phyloP scores from a whole-genome alignment of 164 flowering plant species.

The Echeveria elegans region DNA sequence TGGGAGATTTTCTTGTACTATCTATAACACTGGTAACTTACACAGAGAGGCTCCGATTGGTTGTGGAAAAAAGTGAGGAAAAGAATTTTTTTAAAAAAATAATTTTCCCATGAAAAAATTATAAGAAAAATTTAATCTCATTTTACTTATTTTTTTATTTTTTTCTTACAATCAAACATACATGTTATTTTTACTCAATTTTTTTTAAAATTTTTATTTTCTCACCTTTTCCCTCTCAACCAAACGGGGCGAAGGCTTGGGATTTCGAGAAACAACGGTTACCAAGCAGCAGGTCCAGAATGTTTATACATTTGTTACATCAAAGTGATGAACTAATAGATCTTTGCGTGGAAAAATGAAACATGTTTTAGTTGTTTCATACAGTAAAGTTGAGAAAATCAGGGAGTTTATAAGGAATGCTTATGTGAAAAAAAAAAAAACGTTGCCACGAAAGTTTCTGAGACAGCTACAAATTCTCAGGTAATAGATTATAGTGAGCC shows the following conservation, averaged over 20 bases:
- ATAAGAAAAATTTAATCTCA: no score
- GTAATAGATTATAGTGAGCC: constrained; percentile 19
- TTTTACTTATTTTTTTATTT: no score
- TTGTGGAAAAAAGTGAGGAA: no score
- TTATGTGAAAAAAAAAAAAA: constrained; percentile 61
- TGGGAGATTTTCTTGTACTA: no score
- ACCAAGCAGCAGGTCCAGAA: constrained; percentile 63
- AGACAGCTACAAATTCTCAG: constrained; percentile 23
- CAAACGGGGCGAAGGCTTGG: constrained; percentile 84
- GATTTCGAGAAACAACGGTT: constrained; percentile 61
- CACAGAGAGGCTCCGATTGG: no score
- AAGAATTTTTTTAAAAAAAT: no score
- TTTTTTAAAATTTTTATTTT: no score
- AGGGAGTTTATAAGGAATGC: constrained; percentile 73
- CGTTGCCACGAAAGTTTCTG: constrained; percentile 33
- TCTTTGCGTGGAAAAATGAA: background rate
- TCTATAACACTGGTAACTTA: constrained; percentile 11
- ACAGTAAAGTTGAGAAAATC: constrained; percentile 67
- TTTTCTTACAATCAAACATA: no score
- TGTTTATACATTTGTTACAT: background rate
- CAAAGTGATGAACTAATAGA: background rate
- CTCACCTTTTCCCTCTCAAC: no score
- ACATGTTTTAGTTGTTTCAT: constrained; percentile 7
- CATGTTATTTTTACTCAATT: no score
- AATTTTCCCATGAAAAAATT: no score